Conservation (phyloP, 2,329 filamentous ascomycete genomes). For the Ceratocystis smalleyi region DNA sequence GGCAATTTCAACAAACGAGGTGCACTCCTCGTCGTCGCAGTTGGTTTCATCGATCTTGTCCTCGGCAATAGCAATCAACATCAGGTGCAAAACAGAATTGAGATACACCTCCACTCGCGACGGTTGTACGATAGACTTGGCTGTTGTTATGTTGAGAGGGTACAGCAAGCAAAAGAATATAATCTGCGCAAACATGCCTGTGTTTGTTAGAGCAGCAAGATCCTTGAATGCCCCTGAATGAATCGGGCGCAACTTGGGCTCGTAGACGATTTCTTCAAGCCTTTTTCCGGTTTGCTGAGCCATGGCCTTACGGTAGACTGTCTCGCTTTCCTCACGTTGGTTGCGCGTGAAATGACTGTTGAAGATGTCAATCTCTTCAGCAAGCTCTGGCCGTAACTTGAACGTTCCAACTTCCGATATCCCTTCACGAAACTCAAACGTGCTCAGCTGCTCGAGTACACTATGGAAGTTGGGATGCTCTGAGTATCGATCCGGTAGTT, state of each 20-base stretch:
- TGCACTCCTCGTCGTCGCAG: neutral
- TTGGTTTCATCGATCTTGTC: conserved; percentile 40
- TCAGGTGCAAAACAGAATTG: conserved; percentile 77
- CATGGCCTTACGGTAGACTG: conserved; percentile 71
- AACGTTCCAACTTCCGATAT: conserved; percentile 88
- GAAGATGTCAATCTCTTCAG: conserved; percentile 86
- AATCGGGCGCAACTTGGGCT: conserved; percentile 68
- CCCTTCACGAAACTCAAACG: conserved; percentile 78
- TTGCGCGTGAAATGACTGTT: conserved; percentile 95
- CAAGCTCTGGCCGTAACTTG: conserved; percentile 70
- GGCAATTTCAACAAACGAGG: conserved; percentile 8
- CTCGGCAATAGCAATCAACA: conserved; percentile 72
- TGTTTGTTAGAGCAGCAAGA: conserved; percentile 65
- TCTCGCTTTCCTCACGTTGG: conserved; percentile 87
- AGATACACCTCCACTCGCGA: conserved; percentile 83
- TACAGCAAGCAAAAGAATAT: conserved; percentile 81
- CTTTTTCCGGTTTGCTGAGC: conserved; percentile 74
- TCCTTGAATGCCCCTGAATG: conserved; percentile 60
- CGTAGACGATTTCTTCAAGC: conserved; percentile 72
- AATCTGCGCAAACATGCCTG: conserved; percentile 75
- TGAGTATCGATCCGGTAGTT: conserved; percentile 75
- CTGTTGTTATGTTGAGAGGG: conserved; percentile 50
- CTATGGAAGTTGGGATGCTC: conserved; percentile 79
- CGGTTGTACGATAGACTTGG: conserved; percentile 58
- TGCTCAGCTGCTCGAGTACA: conserved; percentile 74